phyloP scores from a whole-genome alignment of 208 protist genomes.

The Acanthamoeba lenticulata region DNA sequence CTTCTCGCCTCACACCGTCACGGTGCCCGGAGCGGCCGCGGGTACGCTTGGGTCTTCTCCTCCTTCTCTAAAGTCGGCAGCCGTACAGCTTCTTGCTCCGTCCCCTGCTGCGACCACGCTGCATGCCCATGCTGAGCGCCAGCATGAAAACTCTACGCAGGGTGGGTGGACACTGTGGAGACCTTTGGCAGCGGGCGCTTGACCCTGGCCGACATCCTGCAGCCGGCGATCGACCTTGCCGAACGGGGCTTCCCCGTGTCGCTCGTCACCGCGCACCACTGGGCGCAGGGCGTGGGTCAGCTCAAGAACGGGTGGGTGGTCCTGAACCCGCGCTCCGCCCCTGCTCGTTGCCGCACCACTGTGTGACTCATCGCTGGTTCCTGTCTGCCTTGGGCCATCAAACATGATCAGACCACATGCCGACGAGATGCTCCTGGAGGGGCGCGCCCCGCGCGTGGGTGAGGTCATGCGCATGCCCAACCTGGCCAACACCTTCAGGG shows the following conservation, averaged over 20 bases:
- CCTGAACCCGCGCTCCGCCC: not conserved
- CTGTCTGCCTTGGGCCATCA: too few species aligned
- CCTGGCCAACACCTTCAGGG: conserved; percentile 80
- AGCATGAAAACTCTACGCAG: too few species aligned
- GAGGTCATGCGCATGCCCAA: conserved; percentile 78
- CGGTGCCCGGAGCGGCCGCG: conserved; percentile 81
- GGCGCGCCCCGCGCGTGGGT: conserved; percentile 71
- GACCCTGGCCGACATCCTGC: conserved; percentile 74
- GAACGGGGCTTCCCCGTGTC: conserved; percentile 77
- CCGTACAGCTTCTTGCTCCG: too few species aligned
- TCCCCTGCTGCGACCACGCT: not conserved
- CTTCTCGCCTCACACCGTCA: conserved; percentile 75
- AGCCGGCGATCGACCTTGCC: conserved; percentile 81
- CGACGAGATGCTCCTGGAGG: conserved; percentile 61
- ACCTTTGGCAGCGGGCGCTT: conserved; percentile 79
- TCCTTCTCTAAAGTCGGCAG: not conserved
- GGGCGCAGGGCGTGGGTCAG: conserved; percentile 33
- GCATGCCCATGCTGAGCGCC: not conserved
- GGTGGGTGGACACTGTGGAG: conserved; percentile 83
- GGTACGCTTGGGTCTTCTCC: not conserved
- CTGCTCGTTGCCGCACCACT: not conserved
- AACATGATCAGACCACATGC: not conserved
- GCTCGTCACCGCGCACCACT: conserved; percentile 64
- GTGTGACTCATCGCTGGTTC: too few species aligned
- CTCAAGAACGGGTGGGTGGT: conserved; percentile 16